Conservation (phyloP, 192 early-diverging fungal genomes). For the Coemansia sp. region DNA sequence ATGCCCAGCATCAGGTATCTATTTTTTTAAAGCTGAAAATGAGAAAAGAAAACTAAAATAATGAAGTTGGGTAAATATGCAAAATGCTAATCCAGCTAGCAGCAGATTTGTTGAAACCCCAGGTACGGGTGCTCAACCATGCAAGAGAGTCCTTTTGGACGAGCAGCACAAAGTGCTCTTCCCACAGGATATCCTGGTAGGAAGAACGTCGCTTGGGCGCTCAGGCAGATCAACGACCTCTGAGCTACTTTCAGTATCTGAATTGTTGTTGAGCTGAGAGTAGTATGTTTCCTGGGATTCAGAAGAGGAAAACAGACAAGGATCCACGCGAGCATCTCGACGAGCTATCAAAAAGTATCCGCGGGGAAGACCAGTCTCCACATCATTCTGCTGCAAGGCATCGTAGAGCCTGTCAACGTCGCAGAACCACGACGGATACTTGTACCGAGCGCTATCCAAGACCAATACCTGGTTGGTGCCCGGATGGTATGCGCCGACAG, state of each 20-base stretch:
- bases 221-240: constrained; percentile 33
- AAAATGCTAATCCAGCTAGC: no score
- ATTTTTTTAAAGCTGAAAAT: no score
- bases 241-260: not conserved
- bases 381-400: constrained; percentile 79
- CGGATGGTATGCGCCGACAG: constrained; percentile 81
- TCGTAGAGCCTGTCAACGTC: constrained; percentile 74
- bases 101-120: not conserved
- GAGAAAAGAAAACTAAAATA: no score
- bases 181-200: constrained; percentile 36
- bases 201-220: constrained; percentile 31
- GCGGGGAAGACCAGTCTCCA: constrained; percentile 74
- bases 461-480: constrained; percentile 76
- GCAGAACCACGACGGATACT: constrained; percentile 89
- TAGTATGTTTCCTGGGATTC: constrained; percentile 5
- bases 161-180: constrained; percentile 36
- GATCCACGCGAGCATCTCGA: constrained; percentile 14
- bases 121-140: not conserved
- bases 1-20: no score
- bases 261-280: not conserved
- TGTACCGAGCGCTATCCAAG: constrained; percentile 86
- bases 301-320: not conserved
- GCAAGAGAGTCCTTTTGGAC: constrained; percentile 10
- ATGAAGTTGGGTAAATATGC: no score
- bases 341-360: constrained; percentile 84